Conservation (phyloP, 2,329 filamentous ascomycete genomes). For the Xylariaceae sp. region DNA sequence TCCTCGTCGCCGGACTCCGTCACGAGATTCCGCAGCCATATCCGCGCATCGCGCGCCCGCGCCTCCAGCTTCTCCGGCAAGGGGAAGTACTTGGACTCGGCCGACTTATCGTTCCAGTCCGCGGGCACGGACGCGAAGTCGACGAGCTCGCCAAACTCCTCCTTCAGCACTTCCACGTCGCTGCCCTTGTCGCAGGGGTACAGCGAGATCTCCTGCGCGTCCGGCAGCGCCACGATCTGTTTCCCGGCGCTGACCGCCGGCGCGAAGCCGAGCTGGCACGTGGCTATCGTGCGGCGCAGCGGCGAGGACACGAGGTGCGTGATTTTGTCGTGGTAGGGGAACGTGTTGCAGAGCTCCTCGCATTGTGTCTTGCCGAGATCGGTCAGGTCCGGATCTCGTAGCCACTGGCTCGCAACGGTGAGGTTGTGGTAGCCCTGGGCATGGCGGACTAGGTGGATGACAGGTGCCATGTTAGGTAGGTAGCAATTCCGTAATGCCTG, state of each 20-base stretch:
- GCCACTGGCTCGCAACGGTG: constrained; percentile 57
- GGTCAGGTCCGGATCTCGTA: constrained; percentile 77
- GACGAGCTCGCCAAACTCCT: constrained; percentile 56
- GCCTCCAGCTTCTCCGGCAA: constrained; percentile 49
- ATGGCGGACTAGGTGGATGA: constrained; percentile 65
- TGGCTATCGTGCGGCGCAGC: constrained; percentile 74
- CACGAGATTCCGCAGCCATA: constrained; percentile 49
- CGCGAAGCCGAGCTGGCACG: constrained; percentile 64
- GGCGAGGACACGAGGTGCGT: constrained; percentile 73
- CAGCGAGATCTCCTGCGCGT: constrained; percentile 72
- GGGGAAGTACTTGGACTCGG: constrained; percentile 42
- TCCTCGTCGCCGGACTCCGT: constrained; percentile 40
- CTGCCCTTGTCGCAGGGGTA: constrained; percentile 73
- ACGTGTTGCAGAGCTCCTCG: constrained; percentile 52
- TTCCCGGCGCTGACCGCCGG: constrained; percentile 42
- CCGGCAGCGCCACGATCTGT: constrained; percentile 62
- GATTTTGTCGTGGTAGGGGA: constrained; percentile 60
- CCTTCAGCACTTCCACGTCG: constrained; percentile 46
- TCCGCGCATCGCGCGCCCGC: constrained; percentile 56
- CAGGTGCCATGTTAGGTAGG: constrained; percentile 41
- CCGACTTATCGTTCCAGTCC: constrained; percentile 67
- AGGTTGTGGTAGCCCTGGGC: constrained; percentile 81
- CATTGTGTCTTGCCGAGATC: constrained; percentile 73
- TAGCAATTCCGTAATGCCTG: too few relatives aligned
- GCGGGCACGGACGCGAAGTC: constrained; percentile 58